Evolutionary conservation across 306 rosid genomes (phyloP), one percentile per base, ranked within the genome.

Genomic region (Quercus alba): DNA sequence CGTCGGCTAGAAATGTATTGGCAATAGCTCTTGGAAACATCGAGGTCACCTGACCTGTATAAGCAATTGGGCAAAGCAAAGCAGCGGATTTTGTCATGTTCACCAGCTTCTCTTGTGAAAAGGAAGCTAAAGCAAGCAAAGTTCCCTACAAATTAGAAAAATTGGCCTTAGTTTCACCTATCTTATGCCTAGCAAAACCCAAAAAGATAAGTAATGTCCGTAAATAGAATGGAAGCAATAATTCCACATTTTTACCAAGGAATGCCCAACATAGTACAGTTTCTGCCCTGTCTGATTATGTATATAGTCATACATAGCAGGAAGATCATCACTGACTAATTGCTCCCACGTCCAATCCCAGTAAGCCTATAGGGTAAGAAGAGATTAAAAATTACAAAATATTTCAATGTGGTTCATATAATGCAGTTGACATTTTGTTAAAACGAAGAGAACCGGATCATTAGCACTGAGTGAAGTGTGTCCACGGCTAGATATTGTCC

Each of bases 41-140:
- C 6, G 99, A 93, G 76, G 94, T 86, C 81, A 91, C 66, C 81
- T 95, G 90, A 85, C 90, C 87, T 79, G 83, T 84, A 78, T 87
- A 86, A 77, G 99, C 98, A 84, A 95, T 88, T 20, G 99, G 99
- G 75, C 99, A 85, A 64, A 95, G 94, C 69, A 95, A 85, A 75
- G 93, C 97, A 30, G 96, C 97, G 66, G 98, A 93, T 66, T 94
- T 89, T 79, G 90, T 80, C 82, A 81, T 82, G 67, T 81, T 85
- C 51, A 89, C 66, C 51, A 83, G 78, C 85, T 89, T 85, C 64
- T 87, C 84, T 85, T 90, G 76, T 11, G 96, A 93, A 80, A 95
- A 84, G 49, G 97, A 89, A 75, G 92, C 97, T 62, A 95, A 55
- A 38, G 91, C 96, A 78, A 87, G 78, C 86, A 93, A 86, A 71